Conservation (phyloP, 2,329 filamentous ascomycete species). For the Sarocladiaceae sp. region DNA sequence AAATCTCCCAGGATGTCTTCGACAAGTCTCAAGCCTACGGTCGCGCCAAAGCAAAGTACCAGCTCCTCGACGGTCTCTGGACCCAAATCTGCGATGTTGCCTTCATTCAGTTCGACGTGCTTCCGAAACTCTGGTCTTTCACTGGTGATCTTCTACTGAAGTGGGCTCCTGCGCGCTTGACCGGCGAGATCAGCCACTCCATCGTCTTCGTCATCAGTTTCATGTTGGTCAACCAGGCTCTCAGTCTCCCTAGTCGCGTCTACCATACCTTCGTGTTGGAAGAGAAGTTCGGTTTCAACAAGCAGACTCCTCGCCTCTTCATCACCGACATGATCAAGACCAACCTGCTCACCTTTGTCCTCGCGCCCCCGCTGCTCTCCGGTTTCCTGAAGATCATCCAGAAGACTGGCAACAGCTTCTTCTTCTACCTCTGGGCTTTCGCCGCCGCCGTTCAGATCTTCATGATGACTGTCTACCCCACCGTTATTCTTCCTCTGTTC, state of each 20-base stretch:
- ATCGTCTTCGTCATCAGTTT: constrained; percentile 88
- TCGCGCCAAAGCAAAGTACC: constrained; percentile 89
- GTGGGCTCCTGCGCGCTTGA: constrained; percentile 71
- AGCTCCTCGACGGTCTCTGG: constrained; percentile 74
- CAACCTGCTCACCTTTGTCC: constrained; percentile 70
- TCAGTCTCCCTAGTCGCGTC: constrained; percentile 75
- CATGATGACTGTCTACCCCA: constrained; percentile 93
- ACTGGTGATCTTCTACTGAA: constrained; percentile 67
- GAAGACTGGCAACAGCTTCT: constrained; percentile 89
- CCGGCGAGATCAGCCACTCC: constrained; percentile 88
- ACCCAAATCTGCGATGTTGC: constrained; percentile 81
- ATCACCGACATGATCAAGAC: constrained; percentile 87
- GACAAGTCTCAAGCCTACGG: constrained; percentile 96
- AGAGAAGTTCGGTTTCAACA: constrained; percentile 98
- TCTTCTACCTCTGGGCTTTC: constrained; percentile 97
- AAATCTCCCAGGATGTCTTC: constrained; percentile 84
- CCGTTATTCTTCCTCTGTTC: constrained; percentile 89
- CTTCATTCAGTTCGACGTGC: constrained; percentile 84
- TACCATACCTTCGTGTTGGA: constrained; percentile 96
- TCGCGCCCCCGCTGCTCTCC: constrained; percentile 82
- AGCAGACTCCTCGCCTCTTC: constrained; percentile 87
- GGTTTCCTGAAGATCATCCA: constrained; percentile 92
- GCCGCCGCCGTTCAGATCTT: constrained; percentile 84
- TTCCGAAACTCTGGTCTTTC: constrained; percentile 83
- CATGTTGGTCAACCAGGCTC: constrained; percentile 70